A percentile compares a stretch with the other conserved stretches of the same genome.
Conservation (phyloP, 306 rosid species). For the Begonia masoniana region DNA sequence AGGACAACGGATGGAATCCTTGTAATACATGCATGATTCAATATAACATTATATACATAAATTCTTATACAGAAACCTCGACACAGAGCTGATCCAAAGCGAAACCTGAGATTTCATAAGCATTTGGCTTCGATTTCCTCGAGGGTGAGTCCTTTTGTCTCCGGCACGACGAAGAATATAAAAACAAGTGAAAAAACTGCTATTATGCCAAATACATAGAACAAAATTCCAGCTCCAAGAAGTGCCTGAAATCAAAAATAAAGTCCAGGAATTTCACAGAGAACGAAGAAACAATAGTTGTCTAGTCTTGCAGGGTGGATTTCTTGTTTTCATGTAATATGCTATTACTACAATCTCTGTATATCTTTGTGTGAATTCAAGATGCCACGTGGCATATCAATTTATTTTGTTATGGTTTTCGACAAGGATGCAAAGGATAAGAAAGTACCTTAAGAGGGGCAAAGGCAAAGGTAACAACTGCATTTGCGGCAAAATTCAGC, state of each 20-base stretch:
- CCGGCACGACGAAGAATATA: conserved; percentile 69
- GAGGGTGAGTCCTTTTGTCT: conserved; percentile 94
- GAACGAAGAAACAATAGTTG: too few relatives aligned
- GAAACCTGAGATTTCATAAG: conserved; percentile 12
- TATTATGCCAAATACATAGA: conserved; percentile 56
- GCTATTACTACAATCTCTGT: neutral
- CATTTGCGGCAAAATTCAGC: conserved; percentile 77
- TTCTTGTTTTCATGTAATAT: too few relatives aligned
- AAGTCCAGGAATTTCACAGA: too few relatives aligned
- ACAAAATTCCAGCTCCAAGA: conserved; percentile 80
- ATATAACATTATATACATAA: too few relatives aligned
- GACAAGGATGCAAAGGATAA: neutral
- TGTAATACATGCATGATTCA: too few relatives aligned
- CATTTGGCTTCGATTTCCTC: conserved; percentile 93
- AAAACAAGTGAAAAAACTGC: conserved; percentile 58
- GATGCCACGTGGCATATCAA: too few relatives aligned
- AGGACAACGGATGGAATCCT: too few relatives aligned
- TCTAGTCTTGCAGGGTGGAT: too few relatives aligned
- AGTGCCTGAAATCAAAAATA: conserved; percentile 31
- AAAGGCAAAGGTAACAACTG: conserved; percentile 83
- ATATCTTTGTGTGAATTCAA: neutral
- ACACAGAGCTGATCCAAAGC: too few relatives aligned
- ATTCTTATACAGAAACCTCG: too few relatives aligned
- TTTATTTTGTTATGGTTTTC: too few relatives aligned
- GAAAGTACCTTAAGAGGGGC: conserved; percentile 69